Conservation (phyloP, 2,329 filamentous ascomycete species). For the Penicillium sp. region DNA sequence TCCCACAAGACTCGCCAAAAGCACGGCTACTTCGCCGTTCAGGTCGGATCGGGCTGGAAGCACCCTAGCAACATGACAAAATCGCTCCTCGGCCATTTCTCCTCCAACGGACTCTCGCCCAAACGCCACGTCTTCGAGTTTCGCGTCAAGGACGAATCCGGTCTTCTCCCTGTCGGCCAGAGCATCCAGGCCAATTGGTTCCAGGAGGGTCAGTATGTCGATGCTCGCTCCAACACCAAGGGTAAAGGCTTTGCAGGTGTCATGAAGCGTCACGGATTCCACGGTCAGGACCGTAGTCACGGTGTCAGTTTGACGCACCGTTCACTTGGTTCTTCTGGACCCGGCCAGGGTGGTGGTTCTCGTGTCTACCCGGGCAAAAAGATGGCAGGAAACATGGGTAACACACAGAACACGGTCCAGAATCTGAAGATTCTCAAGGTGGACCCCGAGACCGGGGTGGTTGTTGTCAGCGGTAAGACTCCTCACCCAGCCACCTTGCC, state of each 20-base stretch:
- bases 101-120: constrained; percentile 74
- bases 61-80: constrained; percentile 73
- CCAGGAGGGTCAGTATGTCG: constrained; percentile 82
- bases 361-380: constrained; percentile 94
- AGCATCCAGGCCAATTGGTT: constrained; percentile 87
- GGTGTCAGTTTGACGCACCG: constrained; percentile 94
- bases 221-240: constrained; percentile 73
- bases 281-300: constrained; percentile 86
- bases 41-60: constrained; percentile 76
- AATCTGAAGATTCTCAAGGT: constrained; percentile 87
- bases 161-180: constrained; percentile 72
- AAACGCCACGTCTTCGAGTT: constrained; percentile 87
- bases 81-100: constrained; percentile 84
- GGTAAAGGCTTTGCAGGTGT: constrained; percentile 95
- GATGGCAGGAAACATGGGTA: constrained; percentile 96
- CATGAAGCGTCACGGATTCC: constrained; percentile 94
- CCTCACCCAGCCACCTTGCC: neutral
- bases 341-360: constrained; percentile 86
- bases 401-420: constrained; percentile 82
- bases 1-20: constrained; percentile 75
- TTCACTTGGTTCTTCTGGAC: constrained; percentile 84
- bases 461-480: constrained; percentile 74
- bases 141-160: constrained; percentile 69
- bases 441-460: constrained; percentile 79
- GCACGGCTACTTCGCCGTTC: constrained; percentile 93